phyloP scores from a whole-genome alignment of 208 protist genomes.

The Trypanosoma avium region DNA sequence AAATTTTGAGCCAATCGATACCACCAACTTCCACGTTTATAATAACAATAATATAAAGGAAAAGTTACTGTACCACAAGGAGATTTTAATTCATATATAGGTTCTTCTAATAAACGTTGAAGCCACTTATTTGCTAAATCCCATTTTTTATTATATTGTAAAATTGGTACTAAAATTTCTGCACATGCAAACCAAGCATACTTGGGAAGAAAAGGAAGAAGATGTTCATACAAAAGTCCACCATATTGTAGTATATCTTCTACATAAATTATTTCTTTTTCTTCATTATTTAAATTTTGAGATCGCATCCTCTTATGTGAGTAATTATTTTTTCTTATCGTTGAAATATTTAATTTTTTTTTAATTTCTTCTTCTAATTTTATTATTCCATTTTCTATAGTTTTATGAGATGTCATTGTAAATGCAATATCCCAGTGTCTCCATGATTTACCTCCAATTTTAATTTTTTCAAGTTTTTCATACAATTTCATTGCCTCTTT shows the following conservation, averaged over 20 bases:
- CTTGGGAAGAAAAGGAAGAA: constrained; percentile 68
- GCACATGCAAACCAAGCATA: constrained; percentile 69
- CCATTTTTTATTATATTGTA: constrained; percentile 57
- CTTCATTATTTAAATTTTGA: not conserved
- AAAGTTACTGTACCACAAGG: constrained; percentile 28
- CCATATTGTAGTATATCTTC: constrained; percentile 36
- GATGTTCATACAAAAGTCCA: constrained; percentile 56
- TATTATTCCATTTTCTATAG: constrained; percentile 12
- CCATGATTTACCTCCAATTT: not conserved
- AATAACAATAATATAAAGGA: constrained; percentile 49
- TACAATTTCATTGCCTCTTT: constrained; percentile 25
- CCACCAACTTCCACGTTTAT: constrained; percentile 69
- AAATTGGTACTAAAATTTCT: constrained; percentile 56
- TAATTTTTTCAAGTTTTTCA: constrained; percentile 18
- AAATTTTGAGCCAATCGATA: constrained; percentile 62
- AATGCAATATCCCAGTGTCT: constrained; percentile 6
- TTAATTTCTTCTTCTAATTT: not conserved
- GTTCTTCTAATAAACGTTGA: constrained; percentile 49
- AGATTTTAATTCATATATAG: constrained; percentile 41
- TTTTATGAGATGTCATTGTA: constrained; percentile 10
- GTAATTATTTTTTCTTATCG: not conserved
- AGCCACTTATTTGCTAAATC: constrained; percentile 65
- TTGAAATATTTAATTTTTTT: not conserved
- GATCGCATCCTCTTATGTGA: not conserved
- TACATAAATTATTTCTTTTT: constrained; percentile 2